Base-by-base conservation (phyloP, 208 protist species). In the Phytomonas francai region DNA sequence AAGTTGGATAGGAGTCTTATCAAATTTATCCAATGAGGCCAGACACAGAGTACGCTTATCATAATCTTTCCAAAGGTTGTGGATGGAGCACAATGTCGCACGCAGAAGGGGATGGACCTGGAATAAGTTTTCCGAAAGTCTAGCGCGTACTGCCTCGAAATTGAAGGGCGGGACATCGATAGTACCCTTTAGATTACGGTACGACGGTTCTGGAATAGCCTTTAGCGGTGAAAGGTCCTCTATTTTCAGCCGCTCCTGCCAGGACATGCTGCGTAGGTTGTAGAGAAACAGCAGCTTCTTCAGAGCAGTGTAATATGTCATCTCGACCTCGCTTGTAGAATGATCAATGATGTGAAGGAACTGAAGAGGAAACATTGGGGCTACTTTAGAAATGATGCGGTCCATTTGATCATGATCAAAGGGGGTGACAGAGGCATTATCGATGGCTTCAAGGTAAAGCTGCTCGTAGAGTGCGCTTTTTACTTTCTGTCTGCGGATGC, bases 61-160 rank as follows among this genome's bases (percentile, higher is more conserved):
- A 78, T 91, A 96, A 61, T 81, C 76, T 34, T 66, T 63, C 93
- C 93, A 97, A 25, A 93, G 64, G 31, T 72, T 84, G 76, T 95
- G 82, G 54, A 97, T 80, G 25, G 87, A 58, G 66, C 86, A 76
- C 34, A 97, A 76, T 29, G 91, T 96, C 12, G 81, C 79, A 28
- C 93, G 80, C 36, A 96, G 82, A 32, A 96, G 76, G 36, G 76
- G 74, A 65, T 97, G 91, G 42, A 88, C 84, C 69, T 93, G 88
- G 63, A 97, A 96, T 32, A 95, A 77, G 75, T 97, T 97, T 64
- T 95, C 88, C 7, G 71, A 76, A 31, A 96, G 61, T 71, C 82
- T 96, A 12, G 74, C 33, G 16, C 80, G 78, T 25, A 81, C 80
- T 5, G 64, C 65, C 9, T 69, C 56, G 70, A 88, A 97, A 78